Evolutionary conservation across 495 filamentous ascomycete genomes (phyloP), one percentile per base, ranked within the genome.

Genomic region (Beverwykella pulmonaria): DNA sequence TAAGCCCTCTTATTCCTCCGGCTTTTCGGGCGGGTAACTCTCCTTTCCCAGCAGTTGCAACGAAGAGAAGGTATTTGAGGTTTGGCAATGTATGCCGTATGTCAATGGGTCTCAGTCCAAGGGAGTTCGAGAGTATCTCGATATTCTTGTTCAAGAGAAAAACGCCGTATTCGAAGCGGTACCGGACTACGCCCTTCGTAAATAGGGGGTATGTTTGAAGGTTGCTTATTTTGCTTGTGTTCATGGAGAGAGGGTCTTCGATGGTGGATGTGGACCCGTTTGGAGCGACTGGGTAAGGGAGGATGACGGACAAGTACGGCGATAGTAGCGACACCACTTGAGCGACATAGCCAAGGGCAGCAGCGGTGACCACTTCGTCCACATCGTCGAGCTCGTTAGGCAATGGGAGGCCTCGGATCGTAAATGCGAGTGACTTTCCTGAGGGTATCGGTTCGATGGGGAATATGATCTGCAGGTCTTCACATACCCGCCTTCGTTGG

Each of bases 91-190:
- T 98, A 63, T 96, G 90, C 0, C 94, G 82, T 15, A 96, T 89
- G 75, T 98, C 94, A 41, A 96, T 82, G 10, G 92, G 84, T 48
- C 86, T 84, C 1, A 97, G 74, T 0, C 88, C 90, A 61, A 89
- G 85, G n/a, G 83, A 80, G 61, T 82, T 84, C 65, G 92, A 90
- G 29, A 98, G 80, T 44, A 90, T 82, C 77, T 98, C 93, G 49
- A 98, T 91, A 70, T 97, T 82, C 72, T 97, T 93, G 77, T 98
- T 97, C 3, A 98, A 80, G 12, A 98, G 77, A 68, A 98, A 98
- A 67, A 97, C 92, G 5, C 82, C 94, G 78, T 98, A 98, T 67
- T 97, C 93, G 73, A 97, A 97, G 10, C 93, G 86, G 71, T 90
- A 96, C 29, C 88, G 83, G 7, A 92, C 86, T 14, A 85, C 87